These are phyloP conservation scores for Parmelia sp. DNA, from an alignment of 495 filamentous ascomycete species.

Conservation along the genomic window DNA sequence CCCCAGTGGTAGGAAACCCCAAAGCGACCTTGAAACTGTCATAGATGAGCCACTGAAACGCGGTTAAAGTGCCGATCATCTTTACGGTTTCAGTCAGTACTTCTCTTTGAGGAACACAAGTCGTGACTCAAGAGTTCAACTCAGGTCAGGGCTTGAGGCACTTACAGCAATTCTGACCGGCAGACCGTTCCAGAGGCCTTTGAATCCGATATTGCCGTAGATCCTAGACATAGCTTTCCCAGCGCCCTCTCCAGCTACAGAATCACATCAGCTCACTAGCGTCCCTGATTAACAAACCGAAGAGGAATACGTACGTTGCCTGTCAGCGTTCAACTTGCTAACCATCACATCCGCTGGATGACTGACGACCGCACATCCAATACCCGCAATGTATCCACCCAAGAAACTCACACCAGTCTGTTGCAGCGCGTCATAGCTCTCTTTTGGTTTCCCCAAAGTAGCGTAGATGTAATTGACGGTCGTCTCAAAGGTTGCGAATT, in stretches of 20 bases:
- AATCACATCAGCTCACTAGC: not conserved
- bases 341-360: slow-evolving; percentile 70
- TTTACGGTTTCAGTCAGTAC: too few species aligned
- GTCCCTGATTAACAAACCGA: not conserved
- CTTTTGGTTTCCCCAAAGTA: slow-evolving; percentile 58
- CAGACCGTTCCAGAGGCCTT: slow-evolving; percentile 63
- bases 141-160: too few species aligned
- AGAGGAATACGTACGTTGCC: slow-evolving; percentile 44
- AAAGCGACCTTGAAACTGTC: slow-evolving; percentile 63
- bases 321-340: slow-evolving; percentile 61
- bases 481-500: slow-evolving; percentile 69
- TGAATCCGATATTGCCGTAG: slow-evolving; percentile 67
- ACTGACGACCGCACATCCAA: slow-evolving; percentile 60
- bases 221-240: slow-evolving; percentile 57
- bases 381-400: slow-evolving; percentile 66
- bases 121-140: too few species aligned
- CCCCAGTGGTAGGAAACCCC: slow-evolving; percentile 23
- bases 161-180: slow-evolving; percentile 57
- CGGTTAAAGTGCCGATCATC: slow-evolving; percentile 51
- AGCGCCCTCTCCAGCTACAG: slow-evolving; percentile 55
- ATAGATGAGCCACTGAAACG: slow-evolving; percentile 75
- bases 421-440: slow-evolving; percentile 52
- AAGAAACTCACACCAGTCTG: slow-evolving; percentile 66
- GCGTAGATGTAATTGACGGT: slow-evolving; percentile 58
- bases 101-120: too few species aligned